Evolutionary conservation across 2,329 filamentous ascomycete species (phyloP), one percentile per base, ranked within the genome.

Genomic region (Orbilia oligospora): DNA sequence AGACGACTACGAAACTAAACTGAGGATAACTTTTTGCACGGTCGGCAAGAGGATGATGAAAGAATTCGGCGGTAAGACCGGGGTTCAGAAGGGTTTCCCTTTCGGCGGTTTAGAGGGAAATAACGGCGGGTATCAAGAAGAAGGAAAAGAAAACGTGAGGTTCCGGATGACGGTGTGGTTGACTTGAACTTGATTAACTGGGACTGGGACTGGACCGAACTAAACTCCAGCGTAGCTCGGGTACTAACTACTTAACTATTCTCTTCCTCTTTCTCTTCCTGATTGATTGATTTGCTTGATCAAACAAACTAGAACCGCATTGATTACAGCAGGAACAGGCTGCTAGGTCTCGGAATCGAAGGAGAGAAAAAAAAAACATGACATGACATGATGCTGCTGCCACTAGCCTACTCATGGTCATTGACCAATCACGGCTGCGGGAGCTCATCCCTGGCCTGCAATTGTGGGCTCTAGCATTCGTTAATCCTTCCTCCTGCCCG

Each of bases 301-400:
- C 27, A 61, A 64, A 53, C 27, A 55, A 55, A 58, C 49, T 53
- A 12, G 33, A 56, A 56, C 14, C 6, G 10, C 12, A n/a, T 18
- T 18, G 44, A 46, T 58, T 58, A 30, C 44, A 58, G 72, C 72
- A 72, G 64, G 63, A 67, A 71, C 75, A 78, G 63, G 63, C 75
- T 68, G 51, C 27, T 9, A 24, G 14, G 20, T 36, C 36, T 61
- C 77, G 69, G 73, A 75, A 67, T 33, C 24, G 61, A 20, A 49
- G 55, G 30, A 24, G 27, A 44, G 63, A 33, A 71, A 41, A 65
- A 64, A 63, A 73, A 58, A 68, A 75, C 44, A 71, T 72, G 75
- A 65, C 63, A 71, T 78, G 68, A 72, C 75, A 71, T 78, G 75
- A 71, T 77, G 46, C 48, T 76, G 66, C 58, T 76, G 48, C 72